Conservation (phyloP, 2,329 filamentous ascomycete species). For the Penicillium oxalicum region DNA sequence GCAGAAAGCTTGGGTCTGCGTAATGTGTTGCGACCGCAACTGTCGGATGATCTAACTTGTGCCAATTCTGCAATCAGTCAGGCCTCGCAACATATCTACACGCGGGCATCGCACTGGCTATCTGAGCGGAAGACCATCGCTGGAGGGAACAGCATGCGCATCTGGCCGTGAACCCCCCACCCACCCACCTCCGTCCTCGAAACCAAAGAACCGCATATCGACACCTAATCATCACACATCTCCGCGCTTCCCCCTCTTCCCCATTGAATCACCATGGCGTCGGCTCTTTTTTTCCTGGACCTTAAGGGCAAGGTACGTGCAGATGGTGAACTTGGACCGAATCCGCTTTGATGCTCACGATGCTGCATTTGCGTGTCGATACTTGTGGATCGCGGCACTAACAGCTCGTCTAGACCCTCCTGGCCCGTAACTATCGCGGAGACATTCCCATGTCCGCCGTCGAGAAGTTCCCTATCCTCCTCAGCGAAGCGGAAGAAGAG, state of each 20-base stretch:
- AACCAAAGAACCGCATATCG: conserved; percentile 4
- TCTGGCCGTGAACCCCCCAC: conserved; percentile 3
- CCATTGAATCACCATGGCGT: conserved; percentile 66
- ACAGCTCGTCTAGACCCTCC: conserved; percentile 65
- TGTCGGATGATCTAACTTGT: conserved; percentile 1
- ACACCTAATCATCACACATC: conserved; percentile 1
- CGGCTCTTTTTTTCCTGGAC: conserved; percentile 96
- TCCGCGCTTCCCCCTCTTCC: neutral
- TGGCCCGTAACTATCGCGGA: conserved; percentile 96
- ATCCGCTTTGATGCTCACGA: neutral
- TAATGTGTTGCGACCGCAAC: conserved; percentile 2
- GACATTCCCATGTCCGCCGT: conserved; percentile 99
- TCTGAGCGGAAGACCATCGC: conserved; percentile 2
- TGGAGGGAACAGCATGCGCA: conserved; percentile 11
- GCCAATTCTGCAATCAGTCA: neutral
- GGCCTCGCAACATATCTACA: neutral
- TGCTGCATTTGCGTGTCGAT: conserved; percentile 10
- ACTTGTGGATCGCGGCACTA: conserved; percentile 17
- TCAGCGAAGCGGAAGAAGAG: conserved; percentile 98
- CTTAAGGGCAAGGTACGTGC: conserved; percentile 91
- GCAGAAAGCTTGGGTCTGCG: too few relatives aligned
- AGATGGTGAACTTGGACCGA: neutral
- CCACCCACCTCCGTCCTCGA: conserved; percentile 3
- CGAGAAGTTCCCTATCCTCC: conserved; percentile 91
- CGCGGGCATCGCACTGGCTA: conserved; percentile 1